Base-by-base conservation (phyloP, 2,329 filamentous ascomycete species). In the Immersiporthe knoxdaviesiana region DNA sequence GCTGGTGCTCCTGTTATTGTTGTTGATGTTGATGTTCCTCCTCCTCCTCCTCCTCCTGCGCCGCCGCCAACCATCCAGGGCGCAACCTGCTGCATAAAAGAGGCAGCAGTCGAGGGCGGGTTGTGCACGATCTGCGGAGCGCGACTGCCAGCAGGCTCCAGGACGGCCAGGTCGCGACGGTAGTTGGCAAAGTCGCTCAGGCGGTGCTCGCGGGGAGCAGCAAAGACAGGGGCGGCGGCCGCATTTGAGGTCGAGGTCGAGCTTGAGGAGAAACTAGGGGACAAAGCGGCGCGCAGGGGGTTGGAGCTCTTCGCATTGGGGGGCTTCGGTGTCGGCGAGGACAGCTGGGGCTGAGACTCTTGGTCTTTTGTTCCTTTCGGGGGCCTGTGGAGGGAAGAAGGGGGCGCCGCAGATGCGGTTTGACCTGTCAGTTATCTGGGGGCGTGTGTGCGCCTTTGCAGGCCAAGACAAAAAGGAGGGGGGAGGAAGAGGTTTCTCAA, bases 141-240 rank as follows among this genome's bases (percentile, higher is more conserved):
- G 71, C 84, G 82, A 72, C 80, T 82, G 72, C 87, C 86, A 69
- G 85, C 84, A 44, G 87, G 85, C 72, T 92, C 90, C 75, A 92
- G 83, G 69, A 90, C 87, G 74, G 89, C 85, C 68, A 92, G 85
- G 75, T 93, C 90, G 81, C 90, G 91, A 75, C 90, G 88, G 77
- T 92, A 91, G 77, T 91, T 90, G 77, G 84, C 83, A 74, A 92
- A 85, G 76, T 91, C 88, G 81, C 84, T 86, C 76, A 85, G 78
- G 73, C 85, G 83, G 75, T 84, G 86, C 72, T 87, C 87, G 82
- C 86, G 87, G 47, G 66, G 69, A 54, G 65, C 65, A 32, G 41
- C 8, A 44, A 52, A 52, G 56, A 50, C 12, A 32, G 65, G 30
- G 72, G 81, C 78, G 72, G 82, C 78, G 72, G 86, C 83, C 73